Conservation (phyloP, 2,329 filamentous ascomycete genomes). For the Alternaria tenuissima region DNA sequence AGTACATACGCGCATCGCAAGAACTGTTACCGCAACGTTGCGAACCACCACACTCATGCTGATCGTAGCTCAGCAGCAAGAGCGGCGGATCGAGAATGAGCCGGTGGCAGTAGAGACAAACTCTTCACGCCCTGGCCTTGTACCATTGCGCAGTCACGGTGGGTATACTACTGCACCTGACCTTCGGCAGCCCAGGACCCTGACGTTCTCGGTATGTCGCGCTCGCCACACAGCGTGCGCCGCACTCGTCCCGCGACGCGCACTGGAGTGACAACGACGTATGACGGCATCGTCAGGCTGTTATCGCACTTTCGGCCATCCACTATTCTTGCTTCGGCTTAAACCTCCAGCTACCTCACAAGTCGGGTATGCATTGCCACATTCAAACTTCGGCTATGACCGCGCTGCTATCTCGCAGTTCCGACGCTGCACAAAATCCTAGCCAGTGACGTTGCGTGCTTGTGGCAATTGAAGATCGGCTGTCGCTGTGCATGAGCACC, state of each 20-base stretch:
- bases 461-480: constrained; percentile 25
- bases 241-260: constrained; percentile 24
- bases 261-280: constrained; percentile 30
- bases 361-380: constrained; percentile 16
- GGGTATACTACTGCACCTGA: constrained; percentile 41
- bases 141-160: constrained; percentile 31
- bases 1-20: not conserved
- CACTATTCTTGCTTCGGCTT: constrained; percentile 14
- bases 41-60: not conserved
- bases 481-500: constrained; percentile 20
- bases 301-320: constrained; percentile 13
- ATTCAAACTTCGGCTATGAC: constrained; percentile 18
- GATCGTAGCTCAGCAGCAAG: not conserved
- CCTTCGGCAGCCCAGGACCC: constrained; percentile 31
- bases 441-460: constrained; percentile 26
- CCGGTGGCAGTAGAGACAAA: constrained; percentile 5
- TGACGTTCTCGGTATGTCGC: constrained; percentile 29
- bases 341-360: constrained; percentile 14
- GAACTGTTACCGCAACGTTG: not conserved
- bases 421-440: not conserved
- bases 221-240: constrained; percentile 34
- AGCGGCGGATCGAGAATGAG: not conserved
- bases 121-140: constrained; percentile 20
- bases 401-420: constrained; percentile 3
- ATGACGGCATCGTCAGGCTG: constrained; percentile 29